These are phyloP conservation scores for Dipodascus geniculatus DNA, from an alignment of 805 yeast species.

Conservation along the genomic window DNA sequence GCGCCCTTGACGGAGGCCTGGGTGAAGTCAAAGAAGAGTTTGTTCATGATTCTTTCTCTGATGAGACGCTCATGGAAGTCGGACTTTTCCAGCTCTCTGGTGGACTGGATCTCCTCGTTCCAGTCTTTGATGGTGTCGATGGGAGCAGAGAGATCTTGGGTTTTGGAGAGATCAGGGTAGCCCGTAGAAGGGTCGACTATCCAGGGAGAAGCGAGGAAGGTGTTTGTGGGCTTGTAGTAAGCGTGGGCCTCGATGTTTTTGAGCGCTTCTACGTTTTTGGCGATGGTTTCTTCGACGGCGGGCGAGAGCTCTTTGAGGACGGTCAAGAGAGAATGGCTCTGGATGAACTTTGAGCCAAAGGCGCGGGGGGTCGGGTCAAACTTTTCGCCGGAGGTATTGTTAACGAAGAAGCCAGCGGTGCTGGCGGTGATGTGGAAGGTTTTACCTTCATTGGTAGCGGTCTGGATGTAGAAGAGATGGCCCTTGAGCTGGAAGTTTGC, in stretches of 20 bases:
- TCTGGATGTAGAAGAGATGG: conserved; percentile 64
- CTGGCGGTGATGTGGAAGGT: conserved; percentile 68
- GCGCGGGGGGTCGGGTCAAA: conserved; percentile 54
- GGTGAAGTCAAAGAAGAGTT: conserved; percentile 65
- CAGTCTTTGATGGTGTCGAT: conserved; percentile 65
- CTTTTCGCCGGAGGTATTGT: conserved; percentile 49
- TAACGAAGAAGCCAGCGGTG: conserved; percentile 68
- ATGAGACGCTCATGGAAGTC: conserved; percentile 54
- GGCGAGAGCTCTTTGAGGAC: conserved; percentile 60
- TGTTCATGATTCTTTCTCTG: conserved; percentile 64
- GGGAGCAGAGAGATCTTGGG: conserved; percentile 42
- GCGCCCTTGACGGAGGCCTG: conserved; percentile 71
- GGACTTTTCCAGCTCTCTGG: conserved; percentile 52
- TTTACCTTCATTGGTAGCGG: conserved; percentile 74
- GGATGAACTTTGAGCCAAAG: conserved; percentile 22
- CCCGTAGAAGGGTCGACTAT: conserved; percentile 32
- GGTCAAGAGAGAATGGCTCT: conserved; percentile 43
- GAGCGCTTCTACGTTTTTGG: conserved; percentile 35
- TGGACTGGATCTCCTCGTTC: conserved; percentile 83
- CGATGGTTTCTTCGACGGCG: conserved; percentile 40
- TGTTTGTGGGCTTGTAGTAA: conserved; percentile 43
- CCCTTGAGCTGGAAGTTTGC: conserved; percentile 51
- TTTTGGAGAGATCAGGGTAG: conserved; percentile 45
- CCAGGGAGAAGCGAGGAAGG: conserved; percentile 69
- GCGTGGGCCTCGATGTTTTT: conserved; percentile 20